Evolutionary conservation across 345 rosid species (phyloP).

Genomic region (Populus deltoides): DNA sequence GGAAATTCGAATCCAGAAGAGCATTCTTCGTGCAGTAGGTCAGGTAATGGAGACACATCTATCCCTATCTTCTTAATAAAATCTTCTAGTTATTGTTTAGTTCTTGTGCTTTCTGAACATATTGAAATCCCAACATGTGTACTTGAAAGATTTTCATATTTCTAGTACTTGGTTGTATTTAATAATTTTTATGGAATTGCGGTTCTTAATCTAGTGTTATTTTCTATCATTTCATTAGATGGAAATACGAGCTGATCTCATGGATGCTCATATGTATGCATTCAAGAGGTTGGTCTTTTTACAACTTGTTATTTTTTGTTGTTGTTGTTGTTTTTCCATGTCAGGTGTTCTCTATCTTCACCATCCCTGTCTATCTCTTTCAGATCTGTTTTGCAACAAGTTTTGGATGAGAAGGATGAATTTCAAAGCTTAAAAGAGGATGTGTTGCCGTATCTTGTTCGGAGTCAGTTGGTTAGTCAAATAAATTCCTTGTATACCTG

Average conservation of each 20-base stretch:
- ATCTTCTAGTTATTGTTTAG: not conserved
- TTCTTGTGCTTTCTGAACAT: not conserved
- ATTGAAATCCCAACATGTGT: not conserved
- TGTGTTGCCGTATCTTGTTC: slow-evolving; percentile 85
- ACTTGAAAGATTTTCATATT: not conserved
- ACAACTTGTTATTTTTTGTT: not conserved
- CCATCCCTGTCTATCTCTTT: slow-evolving; percentile 4
- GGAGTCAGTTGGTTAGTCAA: slow-evolving; percentile 87
- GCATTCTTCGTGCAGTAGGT: slow-evolving; percentile 77
- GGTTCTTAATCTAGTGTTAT: slow-evolving; percentile 11
- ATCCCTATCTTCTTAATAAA: not conserved
- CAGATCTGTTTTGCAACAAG: slow-evolving; percentile 80
- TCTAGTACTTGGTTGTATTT: not conserved
- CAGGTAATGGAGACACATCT: slow-evolving; percentile 50
- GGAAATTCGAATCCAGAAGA: slow-evolving; percentile 67
- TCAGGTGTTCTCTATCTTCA: not conserved
- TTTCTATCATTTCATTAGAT: slow-evolving; percentile 49
- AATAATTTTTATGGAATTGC: not conserved
- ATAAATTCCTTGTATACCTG: slow-evolving; percentile 13
- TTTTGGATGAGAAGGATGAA: slow-evolving; percentile 60
- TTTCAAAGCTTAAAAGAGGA: slow-evolving; percentile 82
- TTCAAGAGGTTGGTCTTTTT: slow-evolving; percentile 71
- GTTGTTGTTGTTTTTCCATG: not conserved
- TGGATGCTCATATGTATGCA: slow-evolving; percentile 96
- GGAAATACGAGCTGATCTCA: slow-evolving; percentile 90